Evolutionary conservation across 306 rosid genomes (phyloP).

Genomic region (Cyclanthera cordifolia): DNA sequence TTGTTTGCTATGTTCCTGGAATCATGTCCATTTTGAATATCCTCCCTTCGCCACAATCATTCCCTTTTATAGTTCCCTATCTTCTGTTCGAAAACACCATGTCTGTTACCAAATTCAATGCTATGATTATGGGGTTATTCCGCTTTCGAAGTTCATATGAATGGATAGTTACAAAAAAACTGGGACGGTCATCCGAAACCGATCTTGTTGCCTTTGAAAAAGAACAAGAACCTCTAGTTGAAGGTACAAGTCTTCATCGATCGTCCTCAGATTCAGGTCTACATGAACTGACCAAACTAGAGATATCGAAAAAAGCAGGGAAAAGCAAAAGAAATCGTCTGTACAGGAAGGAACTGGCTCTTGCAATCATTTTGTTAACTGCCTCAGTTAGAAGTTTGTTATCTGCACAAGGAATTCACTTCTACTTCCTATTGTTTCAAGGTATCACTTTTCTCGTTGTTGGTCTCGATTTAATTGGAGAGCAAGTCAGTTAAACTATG

Average conservation of each 20-base stretch:
- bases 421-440: slow-evolving; percentile 90
- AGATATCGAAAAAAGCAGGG: slow-evolving; percentile 47
- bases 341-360: slow-evolving; percentile 85
- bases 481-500: slow-evolving; percentile 65
- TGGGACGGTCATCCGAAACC: slow-evolving; percentile 90
- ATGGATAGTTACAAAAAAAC: slow-evolving; percentile 90
- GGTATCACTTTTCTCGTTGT: slow-evolving; percentile 87
- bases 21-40: slow-evolving; percentile 76
- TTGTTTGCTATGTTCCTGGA: slow-evolving; percentile 93
- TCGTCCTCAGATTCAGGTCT: slow-evolving; percentile 85
- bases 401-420: slow-evolving; percentile 97
- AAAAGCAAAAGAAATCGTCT: slow-evolving; percentile 60
- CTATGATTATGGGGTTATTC: slow-evolving; percentile 90
- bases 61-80: slow-evolving; percentile 85
- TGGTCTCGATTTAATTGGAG: slow-evolving; percentile 94
- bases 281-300: slow-evolving; percentile 60
- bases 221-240: slow-evolving; percentile 53
- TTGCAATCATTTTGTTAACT: slow-evolving; percentile 69
- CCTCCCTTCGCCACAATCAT: slow-evolving; percentile 76
- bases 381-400: slow-evolving; percentile 84
- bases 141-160: slow-evolving; percentile 87
- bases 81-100: slow-evolving; percentile 95
- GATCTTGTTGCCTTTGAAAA: slow-evolving; percentile 67
- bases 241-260: slow-evolving; percentile 40
- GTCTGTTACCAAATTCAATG: slow-evolving; percentile 95